A percentile compares a stretch with the other conserved stretches of the same genome.
These are phyloP conservation scores for Malassezia sp. DNA, from an alignment of 1,284 basidiomycete genomes.

Conservation along the genomic window DNA sequence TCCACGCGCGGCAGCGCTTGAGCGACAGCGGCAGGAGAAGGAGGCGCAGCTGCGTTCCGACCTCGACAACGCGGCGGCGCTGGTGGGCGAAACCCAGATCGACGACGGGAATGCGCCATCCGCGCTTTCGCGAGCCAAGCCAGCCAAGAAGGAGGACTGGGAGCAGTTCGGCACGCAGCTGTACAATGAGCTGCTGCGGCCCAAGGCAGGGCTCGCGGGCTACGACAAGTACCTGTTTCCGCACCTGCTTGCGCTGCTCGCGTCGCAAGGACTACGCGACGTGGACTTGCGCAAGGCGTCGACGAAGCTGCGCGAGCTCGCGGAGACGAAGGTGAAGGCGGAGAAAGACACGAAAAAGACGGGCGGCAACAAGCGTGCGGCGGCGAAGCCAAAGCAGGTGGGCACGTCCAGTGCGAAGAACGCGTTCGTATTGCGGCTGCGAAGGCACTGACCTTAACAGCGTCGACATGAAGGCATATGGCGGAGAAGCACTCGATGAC, in stretches of 20 bases:
- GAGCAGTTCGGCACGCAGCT: conserved; percentile 25
- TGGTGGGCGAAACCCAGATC: conserved; percentile 33
- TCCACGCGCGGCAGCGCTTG: conserved; percentile 16
- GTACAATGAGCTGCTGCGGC: conserved; percentile 29
- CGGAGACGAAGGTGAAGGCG: conserved; percentile 36
- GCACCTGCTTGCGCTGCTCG: conserved; percentile 21
- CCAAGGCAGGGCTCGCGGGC: conserved; percentile 27
- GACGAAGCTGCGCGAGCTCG: conserved; percentile 33
- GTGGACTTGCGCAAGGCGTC: conserved; percentile 36
- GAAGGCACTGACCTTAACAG: neutral
- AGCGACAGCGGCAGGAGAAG: conserved; percentile 25
- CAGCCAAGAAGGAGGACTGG: conserved; percentile 39
- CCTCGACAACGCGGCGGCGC: conserved; percentile 39
- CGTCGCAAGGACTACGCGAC: conserved; percentile 25
- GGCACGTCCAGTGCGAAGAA: conserved; percentile 41
- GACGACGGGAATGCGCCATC: conserved; percentile 4
- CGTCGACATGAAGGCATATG: conserved; percentile 38
- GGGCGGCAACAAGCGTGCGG: conserved; percentile 20
- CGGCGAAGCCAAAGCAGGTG: conserved; percentile 33
- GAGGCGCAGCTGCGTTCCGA: conserved; percentile 40
- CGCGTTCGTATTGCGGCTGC: conserved; percentile 13
- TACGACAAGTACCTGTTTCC: conserved; percentile 43
- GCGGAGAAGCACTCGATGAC: conserved; percentile 43
- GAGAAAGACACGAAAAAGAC: conserved; percentile 39
- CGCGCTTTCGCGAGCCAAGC: conserved; percentile 22